Base-by-base conservation (phyloP, 805 yeast species). In the Wickerhamomyces queroliae region DNA sequence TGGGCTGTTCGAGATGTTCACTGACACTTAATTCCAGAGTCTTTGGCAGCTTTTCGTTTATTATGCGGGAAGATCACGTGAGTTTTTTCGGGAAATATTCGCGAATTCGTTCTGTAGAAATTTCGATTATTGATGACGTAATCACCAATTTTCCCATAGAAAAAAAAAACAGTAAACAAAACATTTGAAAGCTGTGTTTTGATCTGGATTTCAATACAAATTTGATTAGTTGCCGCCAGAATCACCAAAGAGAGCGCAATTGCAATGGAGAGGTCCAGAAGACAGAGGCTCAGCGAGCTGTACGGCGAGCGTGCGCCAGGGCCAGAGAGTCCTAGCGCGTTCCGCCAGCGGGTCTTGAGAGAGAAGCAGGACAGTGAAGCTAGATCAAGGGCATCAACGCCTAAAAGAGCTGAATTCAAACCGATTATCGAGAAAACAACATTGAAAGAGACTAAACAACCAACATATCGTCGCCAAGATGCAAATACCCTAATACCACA, bases 401-500 rank as follows among this genome's bases (percentile, higher is more conserved):
- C 16, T 6, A 29, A 30, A 10, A 17, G 33, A 28, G 4, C 28
- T 24, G 25, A 20, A 29, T 27, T 16, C 39, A 25, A 28, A 27
- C 13, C 42, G 42, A 1, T 37, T 30, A 4, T 35, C 42, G 7
- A 37, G 35, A 20, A 40, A 4, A 43, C 44, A 4, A 41, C 16
- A 11, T 28, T 28, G 12, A 28, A 17, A 16, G 21, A 28, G 3
- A 9, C 31, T 7, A 5, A n/a, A 9, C 13, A 20, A 19, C 29
- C 32, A 11, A 30, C 23, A 24, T 15, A 32, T 4, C 7, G 10
- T 8, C n/a, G 34, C 2, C 37, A 13, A 9, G 4, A 35, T 2
- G 28, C 34, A 10, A 44, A 47, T 17, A 48, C 80, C 3, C 62
- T 84, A 31, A 78, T 91, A 31, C 86, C 96, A 0, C 69, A 77